Conservation (phyloP, 768 basidiomycete species). For the Podaxis sp. region DNA sequence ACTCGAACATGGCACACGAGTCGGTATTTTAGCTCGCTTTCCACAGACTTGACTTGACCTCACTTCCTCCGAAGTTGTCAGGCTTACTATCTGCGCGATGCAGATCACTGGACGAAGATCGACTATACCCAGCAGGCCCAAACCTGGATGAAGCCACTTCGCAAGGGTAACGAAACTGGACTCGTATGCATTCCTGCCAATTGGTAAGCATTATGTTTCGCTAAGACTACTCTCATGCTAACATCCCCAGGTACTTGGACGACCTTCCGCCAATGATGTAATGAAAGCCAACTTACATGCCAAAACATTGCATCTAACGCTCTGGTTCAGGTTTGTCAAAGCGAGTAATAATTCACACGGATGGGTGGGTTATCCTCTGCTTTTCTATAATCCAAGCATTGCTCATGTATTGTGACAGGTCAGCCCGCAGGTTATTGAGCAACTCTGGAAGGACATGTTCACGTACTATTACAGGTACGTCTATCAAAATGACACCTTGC, state of each 20-base stretch:
- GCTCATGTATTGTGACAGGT: constrained; percentile 37
- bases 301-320: neutral
- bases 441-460: constrained; percentile 78
- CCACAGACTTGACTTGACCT: neutral
- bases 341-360: constrained; percentile 68
- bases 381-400: neutral
- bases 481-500: neutral
- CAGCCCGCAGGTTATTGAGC: constrained; percentile 63
- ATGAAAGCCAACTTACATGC: neutral
- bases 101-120: constrained; percentile 75
- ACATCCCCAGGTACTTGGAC: constrained; percentile 55
- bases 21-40: constrained; percentile 18
- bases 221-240: neutral
- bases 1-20: constrained; percentile 66
- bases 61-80: constrained; percentile 39
- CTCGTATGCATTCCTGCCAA: constrained; percentile 63
- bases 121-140: constrained; percentile 56
- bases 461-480: constrained; percentile 61
- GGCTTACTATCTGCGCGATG: constrained; percentile 66
- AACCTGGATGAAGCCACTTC: constrained; percentile 76
- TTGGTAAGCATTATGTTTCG: constrained; percentile 42
- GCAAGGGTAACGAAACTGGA: constrained; percentile 62
- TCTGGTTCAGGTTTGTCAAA: constrained; percentile 61
- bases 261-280: constrained; percentile 77
- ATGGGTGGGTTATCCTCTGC: constrained; percentile 43